Base-by-base conservation (phyloP, 1,284 basidiomycete genomes). In the Apiotrichum sp. region DNA sequence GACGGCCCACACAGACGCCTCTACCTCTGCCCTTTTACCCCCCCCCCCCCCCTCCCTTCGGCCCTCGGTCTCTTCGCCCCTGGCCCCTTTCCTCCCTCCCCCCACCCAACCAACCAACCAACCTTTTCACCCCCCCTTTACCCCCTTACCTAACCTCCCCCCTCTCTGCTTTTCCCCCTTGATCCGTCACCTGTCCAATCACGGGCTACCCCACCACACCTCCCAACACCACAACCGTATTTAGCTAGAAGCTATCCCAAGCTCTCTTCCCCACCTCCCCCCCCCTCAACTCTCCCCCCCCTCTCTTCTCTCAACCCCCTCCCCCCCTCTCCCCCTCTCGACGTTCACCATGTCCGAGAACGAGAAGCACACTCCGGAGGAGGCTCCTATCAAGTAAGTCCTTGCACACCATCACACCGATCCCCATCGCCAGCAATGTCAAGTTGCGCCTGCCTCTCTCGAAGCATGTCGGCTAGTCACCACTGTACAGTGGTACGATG, bases 361-460 rank as follows among this genome's bases (percentile, higher is more conserved):
- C 63, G 72, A 73, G 62, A 71, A 72, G 66, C 65, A 52, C 64
- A 68, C 53, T 56, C 66, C 52, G 67, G 61, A 69, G 61, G 69
- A 70, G 65, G 64, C 62, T 60, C 69, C 70, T 61, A 58, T 63
- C 65, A 69, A 71, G 71, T 73, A 56, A 66, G 71, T 72, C 31
- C 47, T 58, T 22, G 22, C 22, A 22, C 22, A 22, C 22, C 22
- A 22, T 22, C 22, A 22, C 22, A 22, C 22, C 22, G 22, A 22
- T 22, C 22, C 22, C 22, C 22, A 22, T 22, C 22, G 22, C 22
- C 22, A 22, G 22, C 22, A 22, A 22, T 22, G 22, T 22, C 22
- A 22, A 22, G 22, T 22, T 22, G 22, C 22, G 22, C 22, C 22
- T 22, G 22, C 22, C 22, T 22, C 22, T 22, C 22, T 22, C 22